Conservation (phyloP, 176 grass and related monocot species). For the Oryza rufipogon region DNA sequence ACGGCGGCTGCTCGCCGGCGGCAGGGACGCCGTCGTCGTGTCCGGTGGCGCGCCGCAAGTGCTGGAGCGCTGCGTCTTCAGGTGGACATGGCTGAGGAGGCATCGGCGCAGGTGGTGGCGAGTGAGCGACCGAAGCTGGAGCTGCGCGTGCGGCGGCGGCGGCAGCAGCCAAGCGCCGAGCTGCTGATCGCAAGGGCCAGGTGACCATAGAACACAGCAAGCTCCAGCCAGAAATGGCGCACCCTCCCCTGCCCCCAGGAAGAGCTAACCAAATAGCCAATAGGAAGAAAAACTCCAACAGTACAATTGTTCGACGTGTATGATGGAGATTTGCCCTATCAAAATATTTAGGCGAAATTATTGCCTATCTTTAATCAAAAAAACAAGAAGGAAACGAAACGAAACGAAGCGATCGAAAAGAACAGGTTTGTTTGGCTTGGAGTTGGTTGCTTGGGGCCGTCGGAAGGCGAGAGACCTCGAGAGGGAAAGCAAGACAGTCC, state of each 20-base stretch:
- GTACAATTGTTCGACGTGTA: not conserved
- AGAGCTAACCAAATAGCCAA: not conserved
- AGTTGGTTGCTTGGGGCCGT: not conserved
- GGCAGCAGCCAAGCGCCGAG: constrained; percentile 39
- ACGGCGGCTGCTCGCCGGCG: not conserved
- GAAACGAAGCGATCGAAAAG: not conserved
- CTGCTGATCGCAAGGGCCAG: constrained; percentile 35
- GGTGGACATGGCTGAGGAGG: not conserved
- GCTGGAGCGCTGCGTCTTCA: not conserved
- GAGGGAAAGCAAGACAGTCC: not conserved
- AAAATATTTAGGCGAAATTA: too few relatives aligned
- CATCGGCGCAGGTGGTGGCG: not conserved
- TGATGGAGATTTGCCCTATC: not conserved
- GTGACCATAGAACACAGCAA: constrained; percentile 33
- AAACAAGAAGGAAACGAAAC: too few relatives aligned
- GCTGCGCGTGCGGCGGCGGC: constrained; percentile 31
- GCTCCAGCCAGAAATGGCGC: not conserved
- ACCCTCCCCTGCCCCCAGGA: not conserved
- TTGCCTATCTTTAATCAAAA: too few relatives aligned
- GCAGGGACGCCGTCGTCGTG: not conserved
- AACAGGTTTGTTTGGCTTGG: constrained; percentile 23
- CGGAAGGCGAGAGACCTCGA: not conserved
- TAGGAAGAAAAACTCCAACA: not conserved
- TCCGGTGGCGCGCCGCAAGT: not conserved
- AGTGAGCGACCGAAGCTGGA: constrained; percentile 5